Evolutionary conservation across 2,329 filamentous ascomycete species (phyloP), one percentile per base, ranked within the genome.

Genomic region (Exophiala oligosperma): DNA sequence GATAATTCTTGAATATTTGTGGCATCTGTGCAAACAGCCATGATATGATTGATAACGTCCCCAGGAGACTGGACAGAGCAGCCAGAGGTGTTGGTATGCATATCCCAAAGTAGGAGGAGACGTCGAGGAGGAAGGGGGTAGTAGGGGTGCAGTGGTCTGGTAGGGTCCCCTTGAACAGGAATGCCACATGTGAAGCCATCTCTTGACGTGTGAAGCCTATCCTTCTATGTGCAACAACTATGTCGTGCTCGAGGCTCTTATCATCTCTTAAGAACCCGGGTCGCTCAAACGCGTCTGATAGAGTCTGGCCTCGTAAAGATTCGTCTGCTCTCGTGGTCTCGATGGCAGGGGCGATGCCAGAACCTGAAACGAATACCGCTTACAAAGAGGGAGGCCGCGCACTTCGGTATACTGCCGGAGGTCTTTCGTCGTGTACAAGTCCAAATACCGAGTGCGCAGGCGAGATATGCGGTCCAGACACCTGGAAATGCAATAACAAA

Each of bases 11-110:
- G 74, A 83, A 86, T 62, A 89, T 87, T 67, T 89, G 86, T 1
- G 86, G 86, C 28, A 88, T 74, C 70, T 88, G 86, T 11, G 86
- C 86, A 68, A 87, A 89, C 1, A 89, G 78, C 86, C 86, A 89
- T 44, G 85, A 83, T 51, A 86, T 65, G 60, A 89, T 88, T 67
- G 84, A 87, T 60, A 85, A 73, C 0, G 77, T 79, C 21, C 86
- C 86, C 53, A 88, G 76, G 2, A 80, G 61, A 4, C 83, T 84
- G 23, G 86, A 88, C 57, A 85, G 62, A 59, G 88, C 77, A 23
- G 84, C 84, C 54, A 87, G 78, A 54, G 81, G 80, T 17, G 84
- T 86, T 11, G 86, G 86, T 46, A 88, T 74, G 72, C 86, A 89
- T 61, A 80, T 81, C 67, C 84, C 81, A 62, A 88, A 80, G 52